Evolutionary conservation across 2,329 filamentous ascomycete genomes (phyloP), one percentile per base, ranked within the genome.

Genomic region (Pseudomassariella vexata): DNA sequence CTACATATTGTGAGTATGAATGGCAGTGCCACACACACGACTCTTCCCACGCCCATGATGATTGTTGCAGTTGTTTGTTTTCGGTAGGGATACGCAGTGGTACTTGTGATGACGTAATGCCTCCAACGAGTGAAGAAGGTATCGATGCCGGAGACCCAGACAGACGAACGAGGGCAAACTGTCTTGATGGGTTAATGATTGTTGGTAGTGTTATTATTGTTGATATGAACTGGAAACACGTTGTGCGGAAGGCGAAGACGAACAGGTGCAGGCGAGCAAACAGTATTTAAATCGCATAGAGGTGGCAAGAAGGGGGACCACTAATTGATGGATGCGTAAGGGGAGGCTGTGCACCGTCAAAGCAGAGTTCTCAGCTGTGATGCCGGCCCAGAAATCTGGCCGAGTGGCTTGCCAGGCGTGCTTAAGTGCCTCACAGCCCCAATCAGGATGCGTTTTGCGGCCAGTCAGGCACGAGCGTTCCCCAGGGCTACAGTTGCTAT

Each of bases 21-120:
- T 39, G 90, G 90, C 66, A 88, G 68, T 62, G 85, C 76, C 62
- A 96, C 92, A 64, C 88, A 95, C 57, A 85, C 67, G 50, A 90
- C 77, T 53, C 90, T 78, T 47, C 86, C 89, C 53, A 75, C 70
- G 19, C 82, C 60, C 68, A 73, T 73, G 42, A 53, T 35, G 38
- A 52, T 34, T 34, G 24, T 33, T 16, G 8, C 19, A 12, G 16
- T 32, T 19, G 17, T 14, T 30, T n/a, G 19, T 24, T 8, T 30
- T 14, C 11, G n/a, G 28, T 21, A 11, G 28, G 20, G 28, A 20
- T 29, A 11, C n/a, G n/a, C n/a, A n/a, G n/a, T n/a, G n/a, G n/a
- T n/a, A n/a, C n/a, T n/a, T n/a, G n/a, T n/a, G n/a, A 29, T 29
- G 28, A 29, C 22, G 28, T 29, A 29, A 29, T 21, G 16, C 10